Percentiles rank a stretch among this genome's conserved stretches.
phyloP scores from a whole-genome alignment of 352 stramenopile genomes.

The Paralagenidium karlingii region DNA sequence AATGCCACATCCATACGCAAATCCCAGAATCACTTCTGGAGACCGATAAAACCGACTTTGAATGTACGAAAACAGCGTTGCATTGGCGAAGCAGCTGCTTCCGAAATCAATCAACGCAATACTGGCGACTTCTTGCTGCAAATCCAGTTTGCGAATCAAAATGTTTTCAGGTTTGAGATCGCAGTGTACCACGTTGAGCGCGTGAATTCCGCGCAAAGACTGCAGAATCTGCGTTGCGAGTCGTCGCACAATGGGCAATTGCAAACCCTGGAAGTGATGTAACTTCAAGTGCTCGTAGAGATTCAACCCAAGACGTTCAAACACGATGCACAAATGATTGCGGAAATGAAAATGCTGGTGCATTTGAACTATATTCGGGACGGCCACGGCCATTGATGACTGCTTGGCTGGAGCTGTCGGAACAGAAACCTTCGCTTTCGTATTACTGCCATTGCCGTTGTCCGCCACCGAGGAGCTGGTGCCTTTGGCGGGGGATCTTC shows the following conservation, averaged over 20 bases:
- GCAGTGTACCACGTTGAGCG: constrained; percentile 91
- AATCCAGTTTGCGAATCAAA: constrained; percentile 56
- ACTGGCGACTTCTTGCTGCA: constrained; percentile 62
- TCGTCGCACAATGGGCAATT: constrained; percentile 76
- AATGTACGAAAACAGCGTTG: constrained; percentile 94
- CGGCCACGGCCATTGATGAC: constrained; percentile 4
- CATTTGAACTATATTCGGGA: constrained; percentile 81
- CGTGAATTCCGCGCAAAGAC: constrained; percentile 60
- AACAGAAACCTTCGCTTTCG: background rate
- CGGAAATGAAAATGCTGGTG: constrained; percentile 90
- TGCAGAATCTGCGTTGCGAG: constrained; percentile 84
- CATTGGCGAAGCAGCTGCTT: constrained; percentile 88
- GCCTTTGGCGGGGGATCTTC: constrained; percentile 43
- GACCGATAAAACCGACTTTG: constrained; percentile 96
- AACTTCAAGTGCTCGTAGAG: constrained; percentile 95
- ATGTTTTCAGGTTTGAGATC: constrained; percentile 99
- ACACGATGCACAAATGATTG: constrained; percentile 93
- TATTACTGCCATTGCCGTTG: constrained; percentile 7
- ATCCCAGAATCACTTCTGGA: constrained; percentile 94
- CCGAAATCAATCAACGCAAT: constrained; percentile 98
- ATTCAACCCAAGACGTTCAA: constrained; percentile 93
- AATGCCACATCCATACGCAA: constrained; percentile 63
- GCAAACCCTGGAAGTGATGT: constrained; percentile 91
- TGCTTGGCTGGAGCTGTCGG: background rate
- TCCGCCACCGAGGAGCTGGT: constrained; percentile 49